Percentiles rank a stretch among this genome's conserved stretches.
Evolutionary conservation across 805 yeast species (phyloP).

Genomic region (Saccharomyces mikatae): DNA sequence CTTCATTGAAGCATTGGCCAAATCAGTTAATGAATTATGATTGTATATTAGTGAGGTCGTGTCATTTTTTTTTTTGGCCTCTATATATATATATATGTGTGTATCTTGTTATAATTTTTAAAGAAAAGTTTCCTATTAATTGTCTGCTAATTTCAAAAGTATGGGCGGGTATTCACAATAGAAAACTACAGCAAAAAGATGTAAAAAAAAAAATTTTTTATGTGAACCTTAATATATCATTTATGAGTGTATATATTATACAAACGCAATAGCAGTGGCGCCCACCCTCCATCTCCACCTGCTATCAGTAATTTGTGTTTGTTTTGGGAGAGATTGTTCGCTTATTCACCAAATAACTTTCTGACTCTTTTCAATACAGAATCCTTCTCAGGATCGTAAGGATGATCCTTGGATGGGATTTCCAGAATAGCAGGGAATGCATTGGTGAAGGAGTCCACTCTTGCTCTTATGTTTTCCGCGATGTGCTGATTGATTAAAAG

Average conservation of each 20-base stretch:
- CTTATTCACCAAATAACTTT: conserved; percentile 84
- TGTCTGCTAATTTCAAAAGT: background rate
- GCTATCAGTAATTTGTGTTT: background rate
- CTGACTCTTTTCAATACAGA: conserved; percentile 89
- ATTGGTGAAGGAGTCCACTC: conserved; percentile 73
- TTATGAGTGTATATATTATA: background rate
- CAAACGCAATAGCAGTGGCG: background rate
- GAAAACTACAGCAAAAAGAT: background rate
- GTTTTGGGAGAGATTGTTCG: background rate
- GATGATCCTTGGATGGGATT: conserved; percentile 97
- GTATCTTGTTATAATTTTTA: background rate
- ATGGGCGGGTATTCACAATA: background rate
- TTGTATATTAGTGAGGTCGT: background rate
- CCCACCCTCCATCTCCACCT: background rate
- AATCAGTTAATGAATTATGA: conserved; percentile 25
- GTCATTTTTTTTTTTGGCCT: background rate
- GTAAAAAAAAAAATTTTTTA: background rate
- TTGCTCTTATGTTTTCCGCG: conserved; percentile 80
- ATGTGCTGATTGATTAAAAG: conserved; percentile 87
- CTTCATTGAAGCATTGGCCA: conserved; percentile 36
- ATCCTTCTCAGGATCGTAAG: conserved; percentile 97
- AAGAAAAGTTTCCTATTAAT: background rate
- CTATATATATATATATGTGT: background rate
- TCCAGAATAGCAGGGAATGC: conserved; percentile 96
- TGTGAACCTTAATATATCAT: background rate